Evolutionary conservation across 2,329 filamentous ascomycete genomes (phyloP).

Genomic region (Trichoderma sp.): DNA sequence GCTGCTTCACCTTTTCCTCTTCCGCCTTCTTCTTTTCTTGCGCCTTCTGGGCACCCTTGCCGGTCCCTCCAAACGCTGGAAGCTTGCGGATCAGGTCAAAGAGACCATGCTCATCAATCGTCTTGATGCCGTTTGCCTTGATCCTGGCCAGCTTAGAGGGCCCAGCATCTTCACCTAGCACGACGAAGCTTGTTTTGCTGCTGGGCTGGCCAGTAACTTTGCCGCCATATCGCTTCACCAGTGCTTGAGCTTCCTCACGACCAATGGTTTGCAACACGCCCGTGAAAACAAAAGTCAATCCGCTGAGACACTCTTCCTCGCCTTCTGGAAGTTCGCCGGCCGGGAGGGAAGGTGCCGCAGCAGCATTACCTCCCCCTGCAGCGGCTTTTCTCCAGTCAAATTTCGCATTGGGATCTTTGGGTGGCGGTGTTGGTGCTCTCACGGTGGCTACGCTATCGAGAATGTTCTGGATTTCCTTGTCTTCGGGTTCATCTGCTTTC

Average conservation of each 20-base stretch:
- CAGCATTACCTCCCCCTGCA: slow-evolving; percentile 57
- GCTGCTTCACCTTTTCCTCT: slow-evolving; percentile 73
- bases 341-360: slow-evolving; percentile 58
- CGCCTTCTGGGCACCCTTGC: slow-evolving; percentile 81
- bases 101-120: slow-evolving; percentile 89
- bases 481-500: slow-evolving; percentile 64
- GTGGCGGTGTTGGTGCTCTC: slow-evolving; percentile 77
- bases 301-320: slow-evolving; percentile 82
- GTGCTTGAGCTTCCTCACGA: slow-evolving; percentile 76
- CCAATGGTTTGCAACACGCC: slow-evolving; percentile 77
- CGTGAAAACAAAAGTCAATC: slow-evolving; percentile 92
- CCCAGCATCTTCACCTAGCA: slow-evolving; percentile 85
- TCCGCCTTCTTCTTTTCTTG: slow-evolving; percentile 83
- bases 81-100: slow-evolving; percentile 79
- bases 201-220: slow-evolving; percentile 85
- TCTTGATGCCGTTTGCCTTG: slow-evolving; percentile 72
- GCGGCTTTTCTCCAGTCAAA: slow-evolving; percentile 72
- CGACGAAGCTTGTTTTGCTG: slow-evolving; percentile 89
- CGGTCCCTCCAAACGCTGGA: slow-evolving; percentile 81
- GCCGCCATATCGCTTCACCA: slow-evolving; percentile 92
- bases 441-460: slow-evolving; percentile 84
- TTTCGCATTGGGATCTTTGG: slow-evolving; percentile 65
- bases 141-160: slow-evolving; percentile 92
- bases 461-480: slow-evolving; percentile 72
- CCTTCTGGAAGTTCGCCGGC: slow-evolving; percentile 74